Evolutionary conservation across 306 rosid genomes (phyloP).

Genomic region (Bauhinia variegata): DNA sequence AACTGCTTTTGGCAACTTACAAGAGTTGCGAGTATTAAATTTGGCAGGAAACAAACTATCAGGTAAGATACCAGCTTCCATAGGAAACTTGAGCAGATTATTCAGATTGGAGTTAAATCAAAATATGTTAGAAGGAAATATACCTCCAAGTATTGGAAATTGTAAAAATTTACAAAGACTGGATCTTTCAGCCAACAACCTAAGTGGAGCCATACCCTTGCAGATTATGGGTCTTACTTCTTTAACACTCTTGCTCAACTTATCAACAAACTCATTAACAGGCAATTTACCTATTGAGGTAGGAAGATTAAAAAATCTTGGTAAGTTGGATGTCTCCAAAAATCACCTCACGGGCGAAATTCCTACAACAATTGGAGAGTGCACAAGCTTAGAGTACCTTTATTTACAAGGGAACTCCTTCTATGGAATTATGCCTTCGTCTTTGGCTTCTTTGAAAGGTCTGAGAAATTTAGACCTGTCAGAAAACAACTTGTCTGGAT

Average conservation of each 20-base stretch:
- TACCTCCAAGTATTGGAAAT: not conserved
- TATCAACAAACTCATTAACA: not conserved
- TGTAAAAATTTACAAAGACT: not conserved
- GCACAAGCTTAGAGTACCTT: not conserved
- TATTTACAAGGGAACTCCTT: not conserved
- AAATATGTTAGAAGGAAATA: not conserved
- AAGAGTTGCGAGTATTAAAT: not conserved
- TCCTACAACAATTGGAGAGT: not conserved
- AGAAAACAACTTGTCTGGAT: not conserved
- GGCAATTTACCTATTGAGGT: not conserved
- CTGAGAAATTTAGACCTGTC: not conserved
- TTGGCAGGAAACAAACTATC: not conserved
- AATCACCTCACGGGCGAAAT: not conserved
- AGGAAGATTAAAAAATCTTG: not conserved
- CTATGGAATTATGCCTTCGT: not conserved
- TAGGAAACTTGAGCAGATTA: not conserved
- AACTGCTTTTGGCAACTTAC: not conserved
- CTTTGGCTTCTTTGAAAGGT: not conserved
- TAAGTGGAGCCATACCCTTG: not conserved
- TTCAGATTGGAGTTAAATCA: not conserved
- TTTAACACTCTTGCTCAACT: not conserved
- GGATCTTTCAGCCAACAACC: not conserved
- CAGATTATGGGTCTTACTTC: not conserved
- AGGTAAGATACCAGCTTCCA: not conserved
- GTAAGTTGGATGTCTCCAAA: not conserved